A percentile compares a stretch with the other conserved stretches of the same genome.
These are phyloP conservation scores for Wallacemonas sp. DNA, from an alignment of 208 protist species.

Conservation along the genomic window DNA sequence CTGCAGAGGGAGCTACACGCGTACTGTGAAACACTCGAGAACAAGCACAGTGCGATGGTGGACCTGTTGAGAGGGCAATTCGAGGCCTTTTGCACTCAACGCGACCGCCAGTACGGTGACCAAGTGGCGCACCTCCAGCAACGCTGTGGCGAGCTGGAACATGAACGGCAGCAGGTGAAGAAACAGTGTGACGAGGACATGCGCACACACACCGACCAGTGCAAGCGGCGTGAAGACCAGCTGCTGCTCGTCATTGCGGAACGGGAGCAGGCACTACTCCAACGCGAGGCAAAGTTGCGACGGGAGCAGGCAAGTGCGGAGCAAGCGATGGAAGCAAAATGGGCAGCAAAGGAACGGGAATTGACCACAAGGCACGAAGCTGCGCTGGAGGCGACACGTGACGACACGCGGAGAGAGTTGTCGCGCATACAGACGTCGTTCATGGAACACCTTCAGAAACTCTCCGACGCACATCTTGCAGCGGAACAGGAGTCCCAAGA, in stretches of 20 bases:
- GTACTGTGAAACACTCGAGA: not conserved
- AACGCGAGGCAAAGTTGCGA: conserved; percentile 45
- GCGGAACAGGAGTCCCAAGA: conserved; percentile 58
- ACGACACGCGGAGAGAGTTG: conserved; percentile 38
- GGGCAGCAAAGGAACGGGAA: conserved; percentile 43
- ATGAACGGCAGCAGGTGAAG: conserved; percentile 29
- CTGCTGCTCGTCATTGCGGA: conserved; percentile 40
- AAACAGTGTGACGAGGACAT: conserved; percentile 36
- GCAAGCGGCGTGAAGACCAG: conserved; percentile 47
- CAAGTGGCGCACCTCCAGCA: conserved; percentile 19
- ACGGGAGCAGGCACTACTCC: conserved; percentile 47
- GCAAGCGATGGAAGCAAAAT: conserved; percentile 25
- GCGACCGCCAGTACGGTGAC: conserved; percentile 38
- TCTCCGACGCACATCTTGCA: conserved; percentile 56
- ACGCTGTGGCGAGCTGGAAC: conserved; percentile 31
- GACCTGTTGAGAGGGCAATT: conserved; percentile 32
- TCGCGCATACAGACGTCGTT: conserved; percentile 41
- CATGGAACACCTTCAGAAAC: conserved; percentile 50
- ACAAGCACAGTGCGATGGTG: not conserved
- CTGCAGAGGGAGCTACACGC: not conserved
- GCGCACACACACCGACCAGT: conserved; percentile 22
- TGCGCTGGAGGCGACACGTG: conserved; percentile 34
- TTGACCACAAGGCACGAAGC: conserved; percentile 49
- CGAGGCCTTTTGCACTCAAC: conserved; percentile 23
- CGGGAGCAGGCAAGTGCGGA: conserved; percentile 30